Evolutionary conservation across 129 eudicot genomes (phyloP).

Genomic region (Helianthus tuberosus): DNA sequence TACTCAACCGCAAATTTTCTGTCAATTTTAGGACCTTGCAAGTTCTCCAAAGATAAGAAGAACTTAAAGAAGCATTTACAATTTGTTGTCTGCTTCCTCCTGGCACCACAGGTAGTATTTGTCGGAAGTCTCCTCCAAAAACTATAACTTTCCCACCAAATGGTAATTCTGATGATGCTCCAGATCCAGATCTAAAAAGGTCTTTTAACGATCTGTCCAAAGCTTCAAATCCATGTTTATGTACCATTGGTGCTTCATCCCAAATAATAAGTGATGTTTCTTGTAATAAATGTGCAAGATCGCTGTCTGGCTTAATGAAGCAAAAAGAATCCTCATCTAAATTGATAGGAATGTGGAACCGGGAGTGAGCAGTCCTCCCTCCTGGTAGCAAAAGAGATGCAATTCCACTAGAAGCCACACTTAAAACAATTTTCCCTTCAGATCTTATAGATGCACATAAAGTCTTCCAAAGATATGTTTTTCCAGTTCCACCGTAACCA

Average conservation of each 20-base stretch:
- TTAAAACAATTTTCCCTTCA: background rate
- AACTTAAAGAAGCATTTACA: background rate
- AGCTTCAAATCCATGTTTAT: conserved; percentile 6
- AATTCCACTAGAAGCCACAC: conserved; percentile 2
- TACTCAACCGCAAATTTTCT: background rate
- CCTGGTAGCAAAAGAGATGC: background rate
- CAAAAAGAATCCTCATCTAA: background rate
- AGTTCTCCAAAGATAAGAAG: background rate
- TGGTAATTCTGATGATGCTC: background rate
- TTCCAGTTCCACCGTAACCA: conserved; percentile 12
- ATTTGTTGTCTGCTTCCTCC: background rate
- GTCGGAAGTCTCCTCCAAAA: background rate
- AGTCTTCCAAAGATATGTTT: conserved; percentile 2
- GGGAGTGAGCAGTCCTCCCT: background rate
- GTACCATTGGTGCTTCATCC: conserved; percentile 1
- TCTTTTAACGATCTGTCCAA: background rate
- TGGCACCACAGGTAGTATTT: background rate
- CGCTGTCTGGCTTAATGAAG: background rate
- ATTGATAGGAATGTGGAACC: background rate
- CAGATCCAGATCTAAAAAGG: background rate
- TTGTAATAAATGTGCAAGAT: background rate
- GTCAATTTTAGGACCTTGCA: background rate
- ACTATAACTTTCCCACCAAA: background rate
- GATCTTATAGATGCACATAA: background rate
- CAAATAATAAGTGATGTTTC: background rate